These are phyloP conservation scores for Neostapfia colusana DNA, from an alignment of 176 grass and related monocot genomes.

Conservation along the genomic window DNA sequence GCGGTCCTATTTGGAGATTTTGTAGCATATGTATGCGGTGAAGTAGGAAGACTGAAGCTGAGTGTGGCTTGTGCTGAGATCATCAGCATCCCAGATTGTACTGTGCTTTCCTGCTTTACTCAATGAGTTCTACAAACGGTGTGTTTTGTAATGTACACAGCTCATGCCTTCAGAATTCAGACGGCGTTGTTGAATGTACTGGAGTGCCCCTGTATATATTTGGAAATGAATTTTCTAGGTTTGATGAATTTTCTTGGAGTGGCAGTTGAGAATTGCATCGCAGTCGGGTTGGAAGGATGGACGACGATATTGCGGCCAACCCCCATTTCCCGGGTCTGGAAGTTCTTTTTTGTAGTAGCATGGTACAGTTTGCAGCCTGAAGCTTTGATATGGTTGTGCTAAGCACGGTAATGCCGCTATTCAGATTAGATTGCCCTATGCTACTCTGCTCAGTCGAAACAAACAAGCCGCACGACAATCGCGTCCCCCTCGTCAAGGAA, in stretches of 20 bases:
- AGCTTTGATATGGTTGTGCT: too few species aligned
- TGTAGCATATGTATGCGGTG: background rate
- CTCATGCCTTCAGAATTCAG: constrained; percentile 4
- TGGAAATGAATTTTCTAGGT: background rate
- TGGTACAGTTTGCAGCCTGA: too few species aligned
- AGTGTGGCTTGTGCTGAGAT: background rate
- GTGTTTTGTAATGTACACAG: background rate
- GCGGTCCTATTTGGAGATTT: constrained; percentile 6
- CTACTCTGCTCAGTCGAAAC: too few species aligned
- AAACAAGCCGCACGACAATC: too few species aligned
- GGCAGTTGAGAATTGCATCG: too few species aligned
- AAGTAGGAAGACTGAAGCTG: background rate
- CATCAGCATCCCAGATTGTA: constrained; percentile 11
- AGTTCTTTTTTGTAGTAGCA: too few species aligned
- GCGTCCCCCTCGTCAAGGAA: too few species aligned
- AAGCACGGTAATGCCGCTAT: too few species aligned
- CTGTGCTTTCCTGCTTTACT: constrained; percentile 20
- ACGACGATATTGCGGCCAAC: too few species aligned
- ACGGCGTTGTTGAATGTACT: background rate
- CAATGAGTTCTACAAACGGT: background rate
- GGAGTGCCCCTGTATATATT: background rate
- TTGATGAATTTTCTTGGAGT: constrained; percentile 4
- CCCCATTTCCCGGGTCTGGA: too few species aligned
- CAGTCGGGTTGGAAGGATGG: too few species aligned
- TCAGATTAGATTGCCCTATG: too few species aligned